Conservation (phyloP, 2,329 filamentous ascomycete species). For the Tolypocladium tropicale region DNA sequence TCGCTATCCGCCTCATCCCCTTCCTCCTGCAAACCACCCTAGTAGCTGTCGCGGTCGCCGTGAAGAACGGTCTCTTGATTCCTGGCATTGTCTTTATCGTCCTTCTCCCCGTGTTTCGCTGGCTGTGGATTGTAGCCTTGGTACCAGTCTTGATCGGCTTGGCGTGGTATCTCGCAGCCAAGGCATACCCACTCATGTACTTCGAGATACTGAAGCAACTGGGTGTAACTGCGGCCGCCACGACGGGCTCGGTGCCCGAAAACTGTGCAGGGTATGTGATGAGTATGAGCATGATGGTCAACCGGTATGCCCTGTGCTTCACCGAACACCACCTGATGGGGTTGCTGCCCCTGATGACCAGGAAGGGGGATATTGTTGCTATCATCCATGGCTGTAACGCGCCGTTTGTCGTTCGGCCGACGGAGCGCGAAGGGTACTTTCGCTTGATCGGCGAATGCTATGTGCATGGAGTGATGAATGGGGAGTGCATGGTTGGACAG, state of each 20-base stretch:
- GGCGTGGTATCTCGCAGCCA: not conserved
- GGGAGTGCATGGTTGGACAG: conserved; percentile 3
- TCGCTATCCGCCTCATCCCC: conserved; percentile 3
- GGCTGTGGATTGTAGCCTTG: conserved; percentile 1
- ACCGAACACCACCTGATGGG: conserved; percentile 2
- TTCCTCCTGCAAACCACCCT: not conserved
- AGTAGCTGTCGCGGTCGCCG: not conserved
- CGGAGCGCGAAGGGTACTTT: conserved; percentile 1
- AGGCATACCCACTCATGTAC: not conserved
- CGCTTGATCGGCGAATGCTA: conserved; percentile 5
- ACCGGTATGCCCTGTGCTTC: conserved; percentile 2
- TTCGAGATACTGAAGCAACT: not conserved
- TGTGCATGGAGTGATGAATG: conserved; percentile 8
- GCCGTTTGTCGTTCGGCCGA: conserved; percentile 4
- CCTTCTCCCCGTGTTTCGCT: conserved; percentile 3
- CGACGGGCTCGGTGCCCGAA: not conserved
- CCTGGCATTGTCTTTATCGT: not conserved
- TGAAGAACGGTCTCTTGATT: not conserved
- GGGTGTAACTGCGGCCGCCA: conserved; percentile 1
- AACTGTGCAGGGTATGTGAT: conserved; percentile 1
- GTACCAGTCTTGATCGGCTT: not conserved
- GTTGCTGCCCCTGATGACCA: conserved; percentile 3
- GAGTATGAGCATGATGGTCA: not conserved
- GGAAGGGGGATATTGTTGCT: conserved; percentile 2
- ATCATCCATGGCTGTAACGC: conserved; percentile 6